Conservation (phyloP, 2,329 filamentous ascomycete genomes). For the Aureobasidium sp. region DNA sequence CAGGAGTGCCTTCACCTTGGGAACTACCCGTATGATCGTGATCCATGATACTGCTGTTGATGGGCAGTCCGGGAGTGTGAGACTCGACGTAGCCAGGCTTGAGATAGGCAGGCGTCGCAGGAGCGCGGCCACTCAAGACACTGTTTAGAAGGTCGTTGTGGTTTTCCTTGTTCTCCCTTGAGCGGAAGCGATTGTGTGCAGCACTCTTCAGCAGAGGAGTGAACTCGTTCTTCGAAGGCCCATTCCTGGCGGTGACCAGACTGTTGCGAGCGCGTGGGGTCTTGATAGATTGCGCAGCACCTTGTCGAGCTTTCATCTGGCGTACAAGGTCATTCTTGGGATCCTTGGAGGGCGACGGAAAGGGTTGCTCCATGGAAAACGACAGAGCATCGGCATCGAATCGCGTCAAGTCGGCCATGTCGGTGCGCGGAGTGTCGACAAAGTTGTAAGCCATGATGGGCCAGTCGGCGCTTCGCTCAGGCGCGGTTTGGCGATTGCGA, state of each 20-base stretch:
- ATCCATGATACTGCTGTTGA: conserved; percentile 64
- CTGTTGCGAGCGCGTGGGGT: conserved; percentile 71
- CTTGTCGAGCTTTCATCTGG: conserved; percentile 60
- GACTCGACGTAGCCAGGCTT: conserved; percentile 55
- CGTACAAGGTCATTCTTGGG: conserved; percentile 62
- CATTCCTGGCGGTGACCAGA: conserved; percentile 62
- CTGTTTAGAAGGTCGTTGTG: conserved; percentile 19
- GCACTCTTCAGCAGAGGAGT: conserved; percentile 85
- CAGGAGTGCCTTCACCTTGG: conserved; percentile 61
- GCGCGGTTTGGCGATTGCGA: not conserved
- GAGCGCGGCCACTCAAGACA: conserved; percentile 38
- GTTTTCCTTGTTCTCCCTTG: conserved; percentile 24
- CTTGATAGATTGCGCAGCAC: conserved; percentile 51
- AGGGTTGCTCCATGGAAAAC: conserved; percentile 80
- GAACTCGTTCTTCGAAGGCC: conserved; percentile 63
- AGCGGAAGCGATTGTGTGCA: conserved; percentile 57
- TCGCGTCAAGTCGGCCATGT: conserved; percentile 73
- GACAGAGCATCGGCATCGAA: conserved; percentile 61
- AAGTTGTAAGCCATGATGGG: conserved; percentile 39
- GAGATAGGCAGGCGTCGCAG: conserved; percentile 63
- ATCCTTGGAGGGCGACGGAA: conserved; percentile 70
- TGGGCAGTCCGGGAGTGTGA: conserved; percentile 68
- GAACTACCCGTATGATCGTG: conserved; percentile 58
- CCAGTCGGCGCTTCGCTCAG: conserved; percentile 4
- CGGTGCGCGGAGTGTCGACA: conserved; percentile 81